Evolutionary conservation across 345 rosid genomes (phyloP).

Genomic region (Bruguiera parviflora): DNA sequence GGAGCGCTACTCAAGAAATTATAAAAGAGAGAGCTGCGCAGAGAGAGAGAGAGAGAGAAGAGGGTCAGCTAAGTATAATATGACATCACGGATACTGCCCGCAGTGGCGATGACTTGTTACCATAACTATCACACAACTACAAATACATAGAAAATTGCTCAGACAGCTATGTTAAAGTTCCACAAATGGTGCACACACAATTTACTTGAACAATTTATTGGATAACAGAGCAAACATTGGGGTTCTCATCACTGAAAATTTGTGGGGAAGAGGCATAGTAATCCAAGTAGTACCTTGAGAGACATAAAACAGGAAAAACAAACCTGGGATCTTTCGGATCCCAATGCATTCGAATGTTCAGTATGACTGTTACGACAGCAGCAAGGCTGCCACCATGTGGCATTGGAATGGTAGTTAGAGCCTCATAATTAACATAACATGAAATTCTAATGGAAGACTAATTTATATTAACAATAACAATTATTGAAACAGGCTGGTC

Average conservation of each 20-base stretch:
- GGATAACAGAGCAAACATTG: conserved; percentile 61
- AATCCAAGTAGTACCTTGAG: conserved; percentile 33
- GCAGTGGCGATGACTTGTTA: conserved; percentile 1
- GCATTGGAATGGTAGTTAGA: neutral
- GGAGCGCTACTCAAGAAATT: neutral
- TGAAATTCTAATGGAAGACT: neutral
- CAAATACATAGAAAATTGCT: conserved; percentile 6
- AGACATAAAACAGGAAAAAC: neutral
- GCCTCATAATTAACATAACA: neutral
- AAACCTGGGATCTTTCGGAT: conserved; percentile 52
- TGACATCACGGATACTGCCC: neutral
- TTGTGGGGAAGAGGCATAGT: conserved; percentile 38
- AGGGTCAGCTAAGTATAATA: neutral
- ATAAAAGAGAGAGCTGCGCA: neutral
- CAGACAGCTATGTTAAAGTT: neutral
- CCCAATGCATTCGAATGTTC: conserved; percentile 61
- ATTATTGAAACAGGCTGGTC: too few relatives aligned
- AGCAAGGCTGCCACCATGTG: conserved; percentile 41
- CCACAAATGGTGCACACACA: neutral
- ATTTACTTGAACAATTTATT: neutral
- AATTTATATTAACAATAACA: too few relatives aligned
- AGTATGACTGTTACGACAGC: conserved; percentile 44
- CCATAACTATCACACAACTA: neutral
- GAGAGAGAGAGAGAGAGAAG: neutral
- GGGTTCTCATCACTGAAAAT: conserved; percentile 77